Evolutionary conservation across 1,139 yeast species (phyloP), one percentile per base, ranked within the genome.

Genomic region (Kodamaea plutei): DNA sequence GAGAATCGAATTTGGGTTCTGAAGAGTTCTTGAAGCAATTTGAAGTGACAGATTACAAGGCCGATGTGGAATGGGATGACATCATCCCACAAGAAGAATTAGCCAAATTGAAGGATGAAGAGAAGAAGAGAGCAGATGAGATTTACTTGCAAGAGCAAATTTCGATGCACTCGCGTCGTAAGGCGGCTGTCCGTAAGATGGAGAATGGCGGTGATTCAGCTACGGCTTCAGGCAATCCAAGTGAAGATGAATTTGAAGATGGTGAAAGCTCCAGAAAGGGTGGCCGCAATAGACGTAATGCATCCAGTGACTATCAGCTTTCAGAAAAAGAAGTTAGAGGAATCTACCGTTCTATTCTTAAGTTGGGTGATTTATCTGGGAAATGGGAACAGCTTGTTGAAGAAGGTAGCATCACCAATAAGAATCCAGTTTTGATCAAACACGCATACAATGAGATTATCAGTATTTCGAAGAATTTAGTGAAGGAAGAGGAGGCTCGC

Each of bases 1-100:
- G 97, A 6, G 97, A 93, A 52, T 85, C 96, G 10, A 94, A 91
- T 50, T 69, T 93, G 38, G 99, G 99, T 38, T 96, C 98, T 30
- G 99, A 93, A 58, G 99, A 93, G 59, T 93, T 93, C 53, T 73
- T 93, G 61, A 87, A 79, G 50, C 99, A 93, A 58, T 93, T 93
- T 57, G 98, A 93, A 58, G 98, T 93, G 34, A 93, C 98, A 1
- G 98, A 93, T 57, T 93, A 89, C 58, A 93, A 93, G 59, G 97
- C 98, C 0, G 97, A 93, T 56, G 88, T 91, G 37, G 94, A 88
- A 44, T 93, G 99, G 99, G 98, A 93, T 61, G 99, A 93, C 56
- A 93, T 93, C 47, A 93, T 93, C 48, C 99, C 99, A 1, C 93
- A 87, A 43, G 96, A 87, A 31, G 98, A 93, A 56, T 69, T 93